phyloP scores from a whole-genome alignment of 257 asterid species.

The Przewalskia tangutica region DNA sequence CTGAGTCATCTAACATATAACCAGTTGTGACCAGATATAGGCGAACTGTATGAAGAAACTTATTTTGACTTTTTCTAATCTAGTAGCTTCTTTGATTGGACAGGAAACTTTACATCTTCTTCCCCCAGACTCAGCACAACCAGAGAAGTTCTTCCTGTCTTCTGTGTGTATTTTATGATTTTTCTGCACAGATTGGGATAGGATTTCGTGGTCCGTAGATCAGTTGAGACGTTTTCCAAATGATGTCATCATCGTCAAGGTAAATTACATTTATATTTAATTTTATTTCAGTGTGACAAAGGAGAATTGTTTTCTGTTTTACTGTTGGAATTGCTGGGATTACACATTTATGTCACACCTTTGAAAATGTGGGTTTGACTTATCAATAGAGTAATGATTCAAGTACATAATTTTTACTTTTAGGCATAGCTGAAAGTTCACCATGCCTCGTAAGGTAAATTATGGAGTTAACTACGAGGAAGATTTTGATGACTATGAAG shows the following conservation, averaged over 20 bases:
- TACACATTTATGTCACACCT: background rate
- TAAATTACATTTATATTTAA: background rate
- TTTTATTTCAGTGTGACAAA: background rate
- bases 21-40: background rate
- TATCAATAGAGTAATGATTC: background rate
- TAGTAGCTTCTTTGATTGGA: background rate
- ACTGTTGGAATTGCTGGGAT: background rate
- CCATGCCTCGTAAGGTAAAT: slow-evolving; percentile 75
- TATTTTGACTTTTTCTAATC: background rate
- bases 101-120: background rate
- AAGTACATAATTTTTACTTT: background rate
- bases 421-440: slow-evolving; percentile 22
- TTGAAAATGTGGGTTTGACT: background rate
- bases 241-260: background rate
- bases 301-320: background rate
- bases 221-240: background rate
- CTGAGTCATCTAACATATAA: background rate
- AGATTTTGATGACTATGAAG: slow-evolving; percentile 40
- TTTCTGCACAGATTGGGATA: background rate
- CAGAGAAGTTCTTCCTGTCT: background rate
- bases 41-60: background rate
- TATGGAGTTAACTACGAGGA: slow-evolving; percentile 41
- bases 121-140: background rate
- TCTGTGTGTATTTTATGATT: background rate
- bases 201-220: background rate